Evolutionary conservation across 345 rosid genomes (phyloP).

Genomic region (Salix exigua): DNA sequence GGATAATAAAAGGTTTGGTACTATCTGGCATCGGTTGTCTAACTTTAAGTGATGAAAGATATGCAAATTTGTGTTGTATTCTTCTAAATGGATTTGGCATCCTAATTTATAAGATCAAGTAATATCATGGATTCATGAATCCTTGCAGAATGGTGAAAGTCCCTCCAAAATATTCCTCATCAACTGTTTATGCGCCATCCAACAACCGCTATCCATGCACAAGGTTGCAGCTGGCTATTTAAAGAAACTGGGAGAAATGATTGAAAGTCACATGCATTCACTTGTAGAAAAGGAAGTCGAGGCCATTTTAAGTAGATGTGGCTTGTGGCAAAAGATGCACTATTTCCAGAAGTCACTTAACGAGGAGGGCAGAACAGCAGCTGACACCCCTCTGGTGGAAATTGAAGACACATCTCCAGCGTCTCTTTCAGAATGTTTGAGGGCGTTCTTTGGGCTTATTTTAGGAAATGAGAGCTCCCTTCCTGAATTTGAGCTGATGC

Average conservation of each 20-base stretch:
- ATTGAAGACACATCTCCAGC: constrained; percentile 62
- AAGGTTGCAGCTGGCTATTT: constrained; percentile 70
- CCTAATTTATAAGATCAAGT: not conserved
- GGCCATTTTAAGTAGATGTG: constrained; percentile 62
- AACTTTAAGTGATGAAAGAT: no score
- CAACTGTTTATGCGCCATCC: constrained; percentile 86
- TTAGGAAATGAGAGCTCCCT: constrained; percentile 80
- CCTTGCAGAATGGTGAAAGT: constrained; percentile 66
- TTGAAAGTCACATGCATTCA: constrained; percentile 57
- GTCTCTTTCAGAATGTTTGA: constrained; percentile 65
- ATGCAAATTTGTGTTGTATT: not conserved
- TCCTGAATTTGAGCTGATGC: constrained; percentile 90
- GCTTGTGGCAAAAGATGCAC: constrained; percentile 64
- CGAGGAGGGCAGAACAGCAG: constrained; percentile 22
- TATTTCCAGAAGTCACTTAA: constrained; percentile 42
- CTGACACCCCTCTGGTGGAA: constrained; percentile 40
- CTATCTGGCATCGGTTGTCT: not conserved
- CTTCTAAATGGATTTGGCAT: constrained; percentile 2
- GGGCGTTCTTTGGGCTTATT: constrained; percentile 77
- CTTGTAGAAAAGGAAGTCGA: constrained; percentile 88
- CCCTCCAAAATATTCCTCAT: constrained; percentile 89
- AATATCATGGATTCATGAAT: not conserved
- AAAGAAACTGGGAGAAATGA: constrained; percentile 63
- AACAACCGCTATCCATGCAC: constrained; percentile 67
- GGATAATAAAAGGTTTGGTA: no score